Evolutionary conservation across 139 green algal species (phyloP), one percentile per base, ranked within the genome.

Genomic region (Tetraselmis chui): DNA sequence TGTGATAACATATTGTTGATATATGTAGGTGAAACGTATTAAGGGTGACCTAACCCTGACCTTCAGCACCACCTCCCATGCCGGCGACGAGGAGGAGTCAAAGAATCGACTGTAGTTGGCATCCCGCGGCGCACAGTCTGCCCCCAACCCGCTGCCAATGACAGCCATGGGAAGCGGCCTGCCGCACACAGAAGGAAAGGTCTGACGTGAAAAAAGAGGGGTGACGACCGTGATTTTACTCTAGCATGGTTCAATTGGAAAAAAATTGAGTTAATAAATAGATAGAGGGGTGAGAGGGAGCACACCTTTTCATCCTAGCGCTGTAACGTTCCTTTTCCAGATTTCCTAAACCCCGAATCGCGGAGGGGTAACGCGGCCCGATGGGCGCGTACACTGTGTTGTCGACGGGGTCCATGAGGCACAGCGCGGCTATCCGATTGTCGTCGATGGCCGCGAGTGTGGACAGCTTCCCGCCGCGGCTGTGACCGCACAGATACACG

Each of bases 391-490:
- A 97, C 59, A 92, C 81, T 2, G 95, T 98, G 81, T 94, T 94
- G 86, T 98, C 94, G 1, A 98, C 95, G 0, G 95, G 95, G 83
- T 98, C 95, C 0, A 97, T 79, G 26, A 98, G 87, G 79, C 88
- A 95, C 77, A 98, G 59, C 0, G 92, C 92, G 0, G 81, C 77
- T 1, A 95, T 89, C 0, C 94, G 87, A 0, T 82, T n/a, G 76
- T 97, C 94, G 28, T 84, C 28, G 0, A 86, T 77, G 11, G 90
- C 94, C 24, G 91, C 87, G 59, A 98, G 87, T 30, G 92, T 88
- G 28, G 89, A 92, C 45, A 98, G 79, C 86, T 98, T 98, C 32
- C 84, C 93, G 1, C 94, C 94, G 67, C 94, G 79, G 2, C 83
- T 88, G 78, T 90, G 86, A 1, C 88, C 88, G 5, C 90, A 77